Base-by-base conservation (phyloP, 2,329 filamentous ascomycete species). In the Fusarium transvaalense region DNA sequence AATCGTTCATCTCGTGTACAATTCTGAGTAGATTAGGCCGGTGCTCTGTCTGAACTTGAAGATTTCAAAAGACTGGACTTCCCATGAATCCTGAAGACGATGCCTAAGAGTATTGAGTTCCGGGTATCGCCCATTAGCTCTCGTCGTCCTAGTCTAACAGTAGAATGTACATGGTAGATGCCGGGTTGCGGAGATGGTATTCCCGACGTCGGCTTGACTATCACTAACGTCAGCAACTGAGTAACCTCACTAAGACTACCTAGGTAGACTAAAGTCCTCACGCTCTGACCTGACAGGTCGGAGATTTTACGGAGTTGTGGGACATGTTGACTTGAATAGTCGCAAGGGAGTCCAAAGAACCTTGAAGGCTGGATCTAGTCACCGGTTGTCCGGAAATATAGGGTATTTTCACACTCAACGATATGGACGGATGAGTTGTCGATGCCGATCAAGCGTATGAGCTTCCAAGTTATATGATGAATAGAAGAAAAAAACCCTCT, bases 291-390 rank as follows among this genome's bases (percentile, higher is more conserved):
- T 37, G 46, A 68, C 29, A 68, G 27, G 21, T 56, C 66, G 66
- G 66, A 58, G 67, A 68, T 68, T 52, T 54, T 34, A 47, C 67
- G 68, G 68, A 46, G 19, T 71, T 70, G 56, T 23, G 59, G 63
- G 55, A 52, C 42, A 14, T 13, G n/a, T 14, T 15, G 27, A n/a
- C 41, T 14, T 14, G 27, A 42, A 47, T 19, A 21, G 32, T 62
- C 60, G 39, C 32, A n/a, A 39, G 48, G 53, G 39, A 38, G 35
- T 15, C n/a, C 23, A 29, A 61, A 54, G 66, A 68, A 69, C 66
- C 66, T 50, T 70, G 66, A 69, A 41, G 58, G 58, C 15, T 45
- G 10, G 25, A 19, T 45, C 10, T 23, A 69, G 34, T 27, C 29
- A 47, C 50, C 55, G 55, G 21, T 50, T 21, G 41, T 32, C 43